These are phyloP conservation scores for Populus hybrid DNA, from an alignment of 441 rosid genomes.

Conservation along the genomic window DNA sequence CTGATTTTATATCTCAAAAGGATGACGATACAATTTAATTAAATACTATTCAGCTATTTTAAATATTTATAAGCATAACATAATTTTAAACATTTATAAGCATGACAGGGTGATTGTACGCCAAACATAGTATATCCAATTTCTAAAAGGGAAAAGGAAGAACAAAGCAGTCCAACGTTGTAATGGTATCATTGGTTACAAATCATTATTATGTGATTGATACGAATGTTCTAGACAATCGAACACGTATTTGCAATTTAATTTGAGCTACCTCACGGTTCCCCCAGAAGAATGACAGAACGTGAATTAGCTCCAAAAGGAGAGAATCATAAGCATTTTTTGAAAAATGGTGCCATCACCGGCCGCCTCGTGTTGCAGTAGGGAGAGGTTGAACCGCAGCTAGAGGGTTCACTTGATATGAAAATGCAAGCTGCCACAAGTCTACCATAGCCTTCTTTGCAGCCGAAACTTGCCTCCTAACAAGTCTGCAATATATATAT, in stretches of 20 bases:
- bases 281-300: not conserved
- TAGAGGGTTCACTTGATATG: constrained; percentile 88
- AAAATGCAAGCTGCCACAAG: constrained; percentile 87
- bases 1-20: no score
- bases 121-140: no score
- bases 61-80: no score
- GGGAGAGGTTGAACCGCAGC: constrained; percentile 83
- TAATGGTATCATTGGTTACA: not conserved
- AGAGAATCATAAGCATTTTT: not conserved
- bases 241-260: not conserved
- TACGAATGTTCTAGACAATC: not conserved
- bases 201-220: not conserved
- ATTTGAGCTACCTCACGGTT: not conserved
- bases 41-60: no score
- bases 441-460: constrained; percentile 58
- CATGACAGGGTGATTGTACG: no score
- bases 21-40: no score
- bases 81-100: no score
- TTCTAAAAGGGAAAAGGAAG: not conserved
- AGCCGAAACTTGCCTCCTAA: constrained; percentile 36
- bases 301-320: not conserved
- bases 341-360: constrained; percentile 20
- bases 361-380: constrained; percentile 28
- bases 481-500: constrained; percentile 39
- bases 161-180: not conserved